Conservation (phyloP, 345 rosid species). For the Sisymbrium irio region DNA sequence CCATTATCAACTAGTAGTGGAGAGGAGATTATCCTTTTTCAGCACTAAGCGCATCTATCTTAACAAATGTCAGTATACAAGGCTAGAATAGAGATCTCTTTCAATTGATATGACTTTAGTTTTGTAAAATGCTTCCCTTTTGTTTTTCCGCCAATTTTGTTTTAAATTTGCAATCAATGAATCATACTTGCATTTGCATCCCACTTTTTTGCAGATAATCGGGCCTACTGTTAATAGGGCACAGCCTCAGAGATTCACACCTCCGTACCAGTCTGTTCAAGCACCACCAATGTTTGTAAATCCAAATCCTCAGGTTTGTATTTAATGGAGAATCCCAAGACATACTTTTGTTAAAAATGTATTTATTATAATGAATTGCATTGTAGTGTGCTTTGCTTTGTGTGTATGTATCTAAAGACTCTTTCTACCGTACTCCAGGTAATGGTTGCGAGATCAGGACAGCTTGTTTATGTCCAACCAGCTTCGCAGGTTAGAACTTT, state of each 20-base stretch:
- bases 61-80: not conserved
- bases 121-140: not conserved
- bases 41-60: not conserved
- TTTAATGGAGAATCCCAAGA: slow-evolving; percentile 18
- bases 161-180: not conserved
- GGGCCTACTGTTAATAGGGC: slow-evolving; percentile 63
- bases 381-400: slow-evolving; percentile 4
- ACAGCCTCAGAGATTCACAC: slow-evolving; percentile 53
- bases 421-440: slow-evolving; percentile 43
- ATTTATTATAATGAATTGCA: not conserved
- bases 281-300: slow-evolving; percentile 50
- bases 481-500: slow-evolving; percentile 62
- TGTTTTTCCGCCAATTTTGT: not conserved
- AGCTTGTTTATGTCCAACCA: slow-evolving; percentile 70
- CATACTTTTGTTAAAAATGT: not conserved
- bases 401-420: slow-evolving; percentile 8
- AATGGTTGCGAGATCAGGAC: slow-evolving; percentile 69
- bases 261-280: slow-evolving; percentile 68
- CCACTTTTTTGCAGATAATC: slow-evolving; percentile 39
- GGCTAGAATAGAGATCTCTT: not conserved
- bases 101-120: not conserved
- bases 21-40: not conserved
- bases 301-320: slow-evolving; percentile 62
- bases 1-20: not conserved
- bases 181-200: not conserved